Evolutionary conservation across 2,329 filamentous ascomycete genomes (phyloP), one percentile per base, ranked within the genome.

Genomic region (Dothiorella sarmentorum): DNA sequence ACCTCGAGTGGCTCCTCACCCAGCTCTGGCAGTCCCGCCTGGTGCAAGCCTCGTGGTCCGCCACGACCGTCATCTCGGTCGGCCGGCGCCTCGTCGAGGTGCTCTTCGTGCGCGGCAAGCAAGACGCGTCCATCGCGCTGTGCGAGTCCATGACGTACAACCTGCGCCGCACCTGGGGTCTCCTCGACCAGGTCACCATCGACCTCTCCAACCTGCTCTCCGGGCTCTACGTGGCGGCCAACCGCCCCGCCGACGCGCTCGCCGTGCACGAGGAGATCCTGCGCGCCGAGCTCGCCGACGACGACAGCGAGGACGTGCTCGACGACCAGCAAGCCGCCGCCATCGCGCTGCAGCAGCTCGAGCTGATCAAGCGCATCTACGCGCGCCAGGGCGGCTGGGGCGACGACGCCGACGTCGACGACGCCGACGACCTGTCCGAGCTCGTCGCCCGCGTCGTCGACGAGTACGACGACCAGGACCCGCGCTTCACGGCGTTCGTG

Each of bases 141-240:
- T 78, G 76, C 67, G 80, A 80, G 64, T 78, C 80, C 65, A 81
- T 83, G 59, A 78, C 77, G 37, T 83, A 83, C 72, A 83, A 83
- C 65, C 73, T 82, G 61, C 77, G 78, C 10, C 78, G 80, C 20
- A 79, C 80, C 5, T 79, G 80, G 67, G 80, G 80, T 3, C 74
- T 75, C 27, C 73, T 75, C 7, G 75, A 80, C 43, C 72, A 73
- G 0, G 71, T 76, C 26, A 81, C 80, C 0, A 66, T 82, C 55
- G 76, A 81, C 56, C 77, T 79, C 63, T 79, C 75, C 61, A 75
- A 76, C 62, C 69, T 82, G 10, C 75, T 82, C 4, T 78, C 78
- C 0, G 71, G 77, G 33, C 72, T 83, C 1, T 82, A 79, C 71
- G 80, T 78, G 5, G 69, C 67, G 11, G 70, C 70, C 7, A 74